A percentile compares a stretch with the other conserved stretches of the same genome.
phyloP scores from a whole-genome alignment of 257 asterid species.

The Nicotiana paniculata region DNA sequence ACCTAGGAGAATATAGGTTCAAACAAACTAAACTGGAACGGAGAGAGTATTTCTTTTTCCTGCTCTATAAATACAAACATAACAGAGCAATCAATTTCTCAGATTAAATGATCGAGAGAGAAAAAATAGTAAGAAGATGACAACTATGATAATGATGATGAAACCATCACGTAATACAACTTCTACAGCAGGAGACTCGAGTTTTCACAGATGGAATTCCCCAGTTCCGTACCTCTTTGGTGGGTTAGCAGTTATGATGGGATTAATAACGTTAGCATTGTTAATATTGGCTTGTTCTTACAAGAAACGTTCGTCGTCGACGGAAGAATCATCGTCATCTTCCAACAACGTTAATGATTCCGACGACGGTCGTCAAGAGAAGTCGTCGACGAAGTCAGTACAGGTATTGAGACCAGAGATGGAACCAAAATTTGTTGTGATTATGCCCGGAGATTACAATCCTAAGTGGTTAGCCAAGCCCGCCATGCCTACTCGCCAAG shows the following conservation, averaged over 20 bases:
- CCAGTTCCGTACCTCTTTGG: constrained; percentile 49
- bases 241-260: constrained; percentile 29
- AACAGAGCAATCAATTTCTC: background rate
- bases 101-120: too few relatives aligned
- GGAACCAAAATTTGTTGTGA: constrained; percentile 46
- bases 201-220: constrained; percentile 34
- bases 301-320: constrained; percentile 3
- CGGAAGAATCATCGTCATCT: background rate
- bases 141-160: background rate
- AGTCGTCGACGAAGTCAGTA: background rate
- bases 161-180: background rate
- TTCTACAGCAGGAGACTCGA: constrained; percentile 11
- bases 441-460: constrained; percentile 48
- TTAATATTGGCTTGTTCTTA: constrained; percentile 38
- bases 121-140: background rate
- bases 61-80: constrained; percentile 6
- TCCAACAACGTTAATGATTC: background rate
- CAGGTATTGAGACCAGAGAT: constrained; percentile 21
- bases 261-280: constrained; percentile 37
- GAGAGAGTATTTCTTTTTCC: background rate
- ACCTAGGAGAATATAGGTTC: too few relatives aligned
- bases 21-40: too few relatives aligned
- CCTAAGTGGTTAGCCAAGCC: constrained; percentile 37
- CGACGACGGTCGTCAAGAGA: constrained; percentile 3
- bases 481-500: background rate